These are phyloP conservation scores for Castanospermum australe DNA, from an alignment of 306 rosid species.

Conservation along the genomic window DNA sequence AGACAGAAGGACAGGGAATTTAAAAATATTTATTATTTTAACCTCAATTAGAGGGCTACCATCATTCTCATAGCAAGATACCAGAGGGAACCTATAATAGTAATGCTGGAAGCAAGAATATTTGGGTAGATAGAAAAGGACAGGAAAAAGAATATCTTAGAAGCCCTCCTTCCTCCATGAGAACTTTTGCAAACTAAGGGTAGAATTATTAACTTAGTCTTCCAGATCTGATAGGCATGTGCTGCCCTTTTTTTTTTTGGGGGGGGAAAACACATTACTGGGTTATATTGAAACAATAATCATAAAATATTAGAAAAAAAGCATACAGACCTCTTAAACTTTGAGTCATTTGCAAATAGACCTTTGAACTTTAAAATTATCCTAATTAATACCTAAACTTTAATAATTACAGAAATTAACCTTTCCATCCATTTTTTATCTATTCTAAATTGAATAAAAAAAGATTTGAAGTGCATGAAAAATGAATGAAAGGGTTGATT, in stretches of 20 bases:
- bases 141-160: background rate
- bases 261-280: background rate
- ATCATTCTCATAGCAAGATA: constrained; percentile 5
- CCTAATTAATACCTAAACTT: too few relatives aligned
- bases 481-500: too few relatives aligned
- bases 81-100: background rate
- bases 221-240: background rate
- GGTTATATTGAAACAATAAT: background rate
- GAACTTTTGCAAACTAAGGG: background rate
- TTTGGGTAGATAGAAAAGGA: background rate
- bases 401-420: too few relatives aligned
- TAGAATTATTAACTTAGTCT: background rate
- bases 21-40: background rate
- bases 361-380: too few relatives aligned
- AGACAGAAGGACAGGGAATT: constrained; percentile 1
- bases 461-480: too few relatives aligned
- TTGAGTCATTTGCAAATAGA: too few relatives aligned
- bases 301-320: too few relatives aligned
- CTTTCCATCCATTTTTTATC: too few relatives aligned
- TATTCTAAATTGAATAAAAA: too few relatives aligned
- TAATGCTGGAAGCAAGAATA: background rate
- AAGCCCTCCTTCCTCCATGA: background rate
- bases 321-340: too few relatives aligned
- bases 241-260: background rate
- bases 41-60: background rate